Evolutionary conservation across 345 rosid species (phyloP).

Genomic region (Rhodamnia rubescens): DNA sequence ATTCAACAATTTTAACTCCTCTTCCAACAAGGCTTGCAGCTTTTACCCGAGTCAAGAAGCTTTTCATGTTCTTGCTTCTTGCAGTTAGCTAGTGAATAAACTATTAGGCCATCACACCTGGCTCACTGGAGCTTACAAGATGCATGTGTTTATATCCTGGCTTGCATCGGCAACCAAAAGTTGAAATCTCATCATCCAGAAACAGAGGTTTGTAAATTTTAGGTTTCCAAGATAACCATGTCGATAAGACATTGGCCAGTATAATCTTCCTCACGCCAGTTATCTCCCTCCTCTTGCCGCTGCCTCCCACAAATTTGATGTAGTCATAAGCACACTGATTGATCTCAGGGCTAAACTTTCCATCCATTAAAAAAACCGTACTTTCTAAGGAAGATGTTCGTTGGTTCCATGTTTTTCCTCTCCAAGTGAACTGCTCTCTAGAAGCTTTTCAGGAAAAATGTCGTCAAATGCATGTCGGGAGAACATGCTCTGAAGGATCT

Average conservation of each 20-base stretch:
- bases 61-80: not conserved
- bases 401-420: not conserved
- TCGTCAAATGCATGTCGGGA: not conserved
- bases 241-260: not conserved
- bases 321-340: conserved; percentile 5
- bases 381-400: not conserved
- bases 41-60: not conserved
- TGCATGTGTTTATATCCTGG: not conserved
- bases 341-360: not conserved
- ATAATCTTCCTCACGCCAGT: not conserved
- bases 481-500: conserved; percentile 23
- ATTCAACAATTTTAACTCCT: not conserved
- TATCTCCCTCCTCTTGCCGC: not conserved
- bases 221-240: not conserved
- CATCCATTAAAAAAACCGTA: not conserved
- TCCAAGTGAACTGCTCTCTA: not conserved
- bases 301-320: not conserved
- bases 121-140: not conserved
- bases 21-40: not conserved
- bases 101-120: not conserved
- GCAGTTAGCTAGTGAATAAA: not conserved
- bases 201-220: not conserved
- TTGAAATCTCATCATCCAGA: not conserved
- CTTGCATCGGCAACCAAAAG: not conserved
- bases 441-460: not conserved